These are phyloP conservation scores for Nidularia sp. DNA, from an alignment of 768 basidiomycete species.

Conservation along the genomic window DNA sequence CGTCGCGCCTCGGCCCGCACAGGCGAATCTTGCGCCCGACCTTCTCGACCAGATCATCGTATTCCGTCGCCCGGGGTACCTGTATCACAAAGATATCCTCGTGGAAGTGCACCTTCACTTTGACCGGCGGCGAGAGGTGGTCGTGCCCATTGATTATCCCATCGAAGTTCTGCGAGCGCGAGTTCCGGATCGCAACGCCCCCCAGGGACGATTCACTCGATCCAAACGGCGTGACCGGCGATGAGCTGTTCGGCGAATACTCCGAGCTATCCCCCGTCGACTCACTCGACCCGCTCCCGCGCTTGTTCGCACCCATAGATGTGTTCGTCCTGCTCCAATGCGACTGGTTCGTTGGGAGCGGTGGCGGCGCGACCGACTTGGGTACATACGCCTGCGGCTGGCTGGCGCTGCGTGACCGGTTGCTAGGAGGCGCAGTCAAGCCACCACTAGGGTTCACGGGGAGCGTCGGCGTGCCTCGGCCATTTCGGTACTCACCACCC, in stretches of 20 bases:
- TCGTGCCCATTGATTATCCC: slow-evolving; percentile 16
- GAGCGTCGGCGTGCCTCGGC: slow-evolving; percentile 26
- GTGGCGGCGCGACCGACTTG: slow-evolving; percentile 42
- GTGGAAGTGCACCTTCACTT: slow-evolving; percentile 92
- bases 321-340: slow-evolving; percentile 47
- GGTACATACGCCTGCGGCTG: slow-evolving; percentile 72
- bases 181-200: slow-evolving; percentile 49
- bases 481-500: slow-evolving; percentile 27
- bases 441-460: slow-evolving; percentile 13
- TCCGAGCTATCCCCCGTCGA: slow-evolving; percentile 80
- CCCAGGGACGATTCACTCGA: slow-evolving; percentile 80
- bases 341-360: slow-evolving; percentile 39
- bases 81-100: slow-evolving; percentile 95
- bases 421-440: slow-evolving; percentile 28
- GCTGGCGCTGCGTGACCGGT: slow-evolving; percentile 73
- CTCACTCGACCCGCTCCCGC: slow-evolving; percentile 82
- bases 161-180: slow-evolving; percentile 53
- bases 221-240: slow-evolving; percentile 89
- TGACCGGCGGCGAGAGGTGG: slow-evolving; percentile 46
- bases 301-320: slow-evolving; percentile 45
- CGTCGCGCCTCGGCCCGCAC: slow-evolving; percentile 78
- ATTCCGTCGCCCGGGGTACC: slow-evolving; percentile 76
- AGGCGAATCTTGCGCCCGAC: slow-evolving; percentile 91
- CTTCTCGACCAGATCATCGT: slow-evolving; percentile 80
- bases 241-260: slow-evolving; percentile 79